phyloP scores from a whole-genome alignment of 352 stramenopile species.

The Phytophthora idaei region DNA sequence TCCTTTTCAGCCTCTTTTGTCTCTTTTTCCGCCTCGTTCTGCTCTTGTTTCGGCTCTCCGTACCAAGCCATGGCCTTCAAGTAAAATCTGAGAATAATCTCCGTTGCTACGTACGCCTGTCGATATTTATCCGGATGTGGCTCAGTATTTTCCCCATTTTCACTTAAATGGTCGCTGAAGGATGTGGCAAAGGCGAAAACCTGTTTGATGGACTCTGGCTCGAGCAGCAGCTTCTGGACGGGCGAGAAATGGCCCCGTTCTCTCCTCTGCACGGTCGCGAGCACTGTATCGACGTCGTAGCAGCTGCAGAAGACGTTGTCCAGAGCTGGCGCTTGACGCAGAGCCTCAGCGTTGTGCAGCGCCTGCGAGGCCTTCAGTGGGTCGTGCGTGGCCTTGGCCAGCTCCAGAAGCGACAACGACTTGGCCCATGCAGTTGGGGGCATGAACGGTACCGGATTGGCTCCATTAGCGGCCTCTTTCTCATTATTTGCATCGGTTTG shows the following conservation, averaged over 20 bases:
- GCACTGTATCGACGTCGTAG: slow-evolving; percentile 76
- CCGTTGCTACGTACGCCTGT: slow-evolving; percentile 60
- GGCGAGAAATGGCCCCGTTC: slow-evolving; percentile 66
- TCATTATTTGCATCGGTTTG: not conserved
- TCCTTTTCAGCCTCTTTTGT: slow-evolving; percentile 1
- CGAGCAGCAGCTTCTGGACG: slow-evolving; percentile 69
- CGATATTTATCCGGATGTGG: slow-evolving; percentile 53
- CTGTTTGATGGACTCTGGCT: slow-evolving; percentile 59
- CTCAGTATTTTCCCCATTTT: slow-evolving; percentile 2
- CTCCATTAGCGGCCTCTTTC: slow-evolving; percentile 2
- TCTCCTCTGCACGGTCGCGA: slow-evolving; percentile 60
- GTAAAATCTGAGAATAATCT: slow-evolving; percentile 82
- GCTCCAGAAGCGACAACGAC: slow-evolving; percentile 39
- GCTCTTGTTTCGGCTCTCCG: slow-evolving; percentile 46
- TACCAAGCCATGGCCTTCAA: slow-evolving; percentile 78
- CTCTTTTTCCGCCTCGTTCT: slow-evolving; percentile 3
- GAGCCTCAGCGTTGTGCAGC: slow-evolving; percentile 72
- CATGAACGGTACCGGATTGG: slow-evolving; percentile 1
- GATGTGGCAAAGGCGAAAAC: slow-evolving; percentile 71
- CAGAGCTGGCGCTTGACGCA: slow-evolving; percentile 62
- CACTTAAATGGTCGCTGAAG: slow-evolving; percentile 16
- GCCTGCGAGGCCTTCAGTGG: slow-evolving; percentile 68
- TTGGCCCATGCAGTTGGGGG: slow-evolving; percentile 25
- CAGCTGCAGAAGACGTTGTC: slow-evolving; percentile 82
- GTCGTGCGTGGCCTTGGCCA: slow-evolving; percentile 51